Evolutionary conservation across 108 stramenopile species (phyloP).

Genomic region (Skeletonema tropicum): DNA sequence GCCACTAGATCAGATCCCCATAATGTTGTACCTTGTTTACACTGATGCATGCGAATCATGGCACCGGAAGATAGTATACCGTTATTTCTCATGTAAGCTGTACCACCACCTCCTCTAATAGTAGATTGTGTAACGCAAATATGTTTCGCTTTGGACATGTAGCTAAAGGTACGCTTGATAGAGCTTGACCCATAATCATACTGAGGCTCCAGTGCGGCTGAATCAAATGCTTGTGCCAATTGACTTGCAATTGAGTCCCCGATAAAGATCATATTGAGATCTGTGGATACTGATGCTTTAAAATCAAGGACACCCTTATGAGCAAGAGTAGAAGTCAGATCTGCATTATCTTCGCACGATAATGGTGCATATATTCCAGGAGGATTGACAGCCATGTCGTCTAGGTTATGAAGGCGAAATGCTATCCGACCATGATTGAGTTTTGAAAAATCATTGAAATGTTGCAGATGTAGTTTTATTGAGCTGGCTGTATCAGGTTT

Average conservation of each 20-base stretch:
- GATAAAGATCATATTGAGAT: slow-evolving; percentile 24
- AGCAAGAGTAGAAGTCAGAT: slow-evolving; percentile 4
- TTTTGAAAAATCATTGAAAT: too few relatives aligned
- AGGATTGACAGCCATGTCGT: slow-evolving; percentile 1
- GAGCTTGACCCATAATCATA: slow-evolving; percentile 5
- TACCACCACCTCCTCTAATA: slow-evolving; percentile 2
- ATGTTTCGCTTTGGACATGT: neutral
- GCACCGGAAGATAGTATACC: neutral
- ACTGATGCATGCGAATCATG: too few relatives aligned
- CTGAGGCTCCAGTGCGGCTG: slow-evolving; percentile 8
- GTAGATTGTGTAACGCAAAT: slow-evolving; percentile 3
- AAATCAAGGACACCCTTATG: slow-evolving; percentile 14
- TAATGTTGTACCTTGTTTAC: neutral
- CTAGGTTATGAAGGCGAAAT: neutral
- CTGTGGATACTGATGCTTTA: slow-evolving; percentile 15
- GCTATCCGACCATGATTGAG: neutral
- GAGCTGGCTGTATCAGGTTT: too few relatives aligned
- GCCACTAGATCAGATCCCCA: neutral
- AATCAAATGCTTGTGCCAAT: slow-evolving; percentile 28
- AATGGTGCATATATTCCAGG: neutral
- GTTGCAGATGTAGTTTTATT: too few relatives aligned
- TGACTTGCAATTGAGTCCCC: slow-evolving; percentile 33
- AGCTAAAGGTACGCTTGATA: slow-evolving; percentile 12
- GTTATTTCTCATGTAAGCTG: slow-evolving; percentile 1
- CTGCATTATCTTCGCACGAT: neutral